Evolutionary conservation across 441 rosid species (phyloP).

Genomic region (Omphalea diandra): DNA sequence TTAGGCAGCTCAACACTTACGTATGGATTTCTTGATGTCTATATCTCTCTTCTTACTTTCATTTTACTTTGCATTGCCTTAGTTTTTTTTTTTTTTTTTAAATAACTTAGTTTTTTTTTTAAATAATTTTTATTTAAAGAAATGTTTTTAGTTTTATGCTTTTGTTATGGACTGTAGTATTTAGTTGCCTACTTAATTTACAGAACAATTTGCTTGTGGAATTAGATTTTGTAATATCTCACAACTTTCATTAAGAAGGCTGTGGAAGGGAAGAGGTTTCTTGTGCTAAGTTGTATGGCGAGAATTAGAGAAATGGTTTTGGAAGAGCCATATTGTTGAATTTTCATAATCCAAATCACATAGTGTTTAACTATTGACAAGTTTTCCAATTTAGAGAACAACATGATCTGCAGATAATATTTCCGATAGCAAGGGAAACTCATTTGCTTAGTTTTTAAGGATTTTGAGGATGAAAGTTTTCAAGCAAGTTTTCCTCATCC

Average conservation of each 20-base stretch:
- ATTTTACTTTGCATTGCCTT: background rate
- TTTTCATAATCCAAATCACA: background rate
- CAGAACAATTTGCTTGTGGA: background rate
- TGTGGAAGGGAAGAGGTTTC: background rate
- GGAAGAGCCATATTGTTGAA: background rate
- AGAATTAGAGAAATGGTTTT: background rate
- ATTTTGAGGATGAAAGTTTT: background rate
- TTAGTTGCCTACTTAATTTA: background rate
- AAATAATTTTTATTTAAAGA: no score
- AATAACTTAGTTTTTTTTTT: no score
- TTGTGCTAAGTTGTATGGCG: background rate
- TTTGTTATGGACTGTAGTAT: background rate
- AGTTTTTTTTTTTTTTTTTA: background rate
- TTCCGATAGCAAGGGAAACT: background rate
- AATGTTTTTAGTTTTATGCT: background rate
- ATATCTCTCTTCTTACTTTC: background rate
- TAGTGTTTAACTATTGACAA: background rate
- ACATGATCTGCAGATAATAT: background rate
- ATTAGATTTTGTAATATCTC: background rate
- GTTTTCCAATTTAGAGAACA: background rate
- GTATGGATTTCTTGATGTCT: constrained; percentile 34
- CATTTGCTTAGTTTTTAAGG: background rate
- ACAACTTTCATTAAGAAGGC: background rate
- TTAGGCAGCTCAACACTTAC: constrained; percentile 82
- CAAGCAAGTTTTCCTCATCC: background rate